Percentiles rank a stretch among this genome's conserved stretches.
Conservation (phyloP, 768 basidiomycete genomes). For the Obba rivulosa region DNA sequence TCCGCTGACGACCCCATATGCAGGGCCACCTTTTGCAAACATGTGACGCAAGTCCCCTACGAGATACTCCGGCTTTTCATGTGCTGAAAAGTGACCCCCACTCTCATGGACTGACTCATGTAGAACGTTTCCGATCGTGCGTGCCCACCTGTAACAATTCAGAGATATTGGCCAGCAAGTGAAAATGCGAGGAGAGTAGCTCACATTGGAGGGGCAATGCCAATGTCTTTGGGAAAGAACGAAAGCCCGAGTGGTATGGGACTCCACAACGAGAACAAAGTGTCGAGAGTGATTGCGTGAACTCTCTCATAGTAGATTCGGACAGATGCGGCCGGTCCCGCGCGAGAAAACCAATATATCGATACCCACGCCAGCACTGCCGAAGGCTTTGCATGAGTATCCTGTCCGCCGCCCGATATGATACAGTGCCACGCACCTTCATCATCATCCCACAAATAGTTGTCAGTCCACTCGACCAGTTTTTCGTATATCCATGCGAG, state of each 20-base stretch:
- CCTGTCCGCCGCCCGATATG: background rate
- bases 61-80: slow-evolving; percentile 21
- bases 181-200: background rate
- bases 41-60: slow-evolving; percentile 23
- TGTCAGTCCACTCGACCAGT: slow-evolving; percentile 32
- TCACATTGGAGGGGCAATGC: slow-evolving; percentile 12
- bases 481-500: slow-evolving; percentile 36
- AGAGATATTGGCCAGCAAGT: background rate
- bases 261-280: slow-evolving; percentile 5
- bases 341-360: slow-evolving; percentile 30
- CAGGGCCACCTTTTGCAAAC: slow-evolving; percentile 24
- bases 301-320: slow-evolving; percentile 28
- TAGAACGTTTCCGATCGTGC: slow-evolving; percentile 19
- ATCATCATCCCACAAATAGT: slow-evolving; percentile 53
- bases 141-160: slow-evolving; percentile 15
- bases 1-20: slow-evolving; percentile 16
- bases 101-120: slow-evolving; percentile 18
- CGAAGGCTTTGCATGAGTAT: slow-evolving; percentile 4
- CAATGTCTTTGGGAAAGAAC: slow-evolving; percentile 25
- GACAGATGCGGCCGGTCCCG: slow-evolving; percentile 25
- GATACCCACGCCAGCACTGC: slow-evolving; percentile 34
- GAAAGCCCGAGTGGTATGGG: slow-evolving; percentile 25
- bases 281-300: background rate
- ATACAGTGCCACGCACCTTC: slow-evolving; percentile 32
- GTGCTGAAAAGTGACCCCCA: slow-evolving; percentile 28